phyloP scores from a whole-genome alignment of 495 filamentous ascomycete species.

The Penicillium desertorum region DNA sequence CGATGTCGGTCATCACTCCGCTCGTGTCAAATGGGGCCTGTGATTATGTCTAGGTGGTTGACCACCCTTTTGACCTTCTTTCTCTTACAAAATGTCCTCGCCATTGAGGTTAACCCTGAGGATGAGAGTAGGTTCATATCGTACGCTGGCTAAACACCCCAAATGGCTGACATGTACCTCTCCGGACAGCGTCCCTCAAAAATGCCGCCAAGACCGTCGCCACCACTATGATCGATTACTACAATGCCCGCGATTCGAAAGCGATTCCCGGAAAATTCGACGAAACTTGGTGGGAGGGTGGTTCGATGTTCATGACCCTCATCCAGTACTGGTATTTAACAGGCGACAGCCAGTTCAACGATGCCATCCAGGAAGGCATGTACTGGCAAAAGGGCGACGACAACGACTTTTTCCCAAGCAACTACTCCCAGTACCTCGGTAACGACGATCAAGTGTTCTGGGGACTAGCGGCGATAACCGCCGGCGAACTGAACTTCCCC shows the following conservation, averaged over 20 bases:
- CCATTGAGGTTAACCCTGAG: conserved; percentile 28
- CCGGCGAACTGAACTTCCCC: conserved; percentile 68
- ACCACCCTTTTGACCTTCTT: conserved; percentile 18
- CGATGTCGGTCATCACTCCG: not conserved
- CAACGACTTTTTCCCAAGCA: conserved; percentile 60
- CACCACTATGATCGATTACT: conserved; percentile 60
- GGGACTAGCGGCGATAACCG: conserved; percentile 67
- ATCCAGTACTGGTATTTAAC: conserved; percentile 77
- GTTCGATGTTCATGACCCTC: conserved; percentile 66
- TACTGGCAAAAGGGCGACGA: conserved; percentile 62
- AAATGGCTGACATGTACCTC: conserved; percentile 10
- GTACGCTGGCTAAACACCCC: not conserved
- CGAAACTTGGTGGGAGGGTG: conserved; percentile 69
- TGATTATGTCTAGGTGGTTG: conserved; percentile 13
- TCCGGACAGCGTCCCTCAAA: conserved; percentile 53
- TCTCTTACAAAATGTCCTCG: conserved; percentile 21
- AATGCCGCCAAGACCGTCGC: conserved; percentile 57
- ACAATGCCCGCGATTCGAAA: conserved; percentile 58
- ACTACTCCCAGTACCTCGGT: conserved; percentile 47
- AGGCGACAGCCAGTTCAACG: conserved; percentile 66
- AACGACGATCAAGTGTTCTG: conserved; percentile 80
- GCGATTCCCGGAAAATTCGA: conserved; percentile 61
- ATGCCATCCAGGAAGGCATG: conserved; percentile 56
- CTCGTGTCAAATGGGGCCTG: conserved; percentile 8
- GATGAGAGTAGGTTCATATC: conserved; percentile 24